Percentiles rank a stretch among this genome's conserved stretches.
Conservation (phyloP, 306 rosid genomes). For the Casuarina equisetifolia region DNA sequence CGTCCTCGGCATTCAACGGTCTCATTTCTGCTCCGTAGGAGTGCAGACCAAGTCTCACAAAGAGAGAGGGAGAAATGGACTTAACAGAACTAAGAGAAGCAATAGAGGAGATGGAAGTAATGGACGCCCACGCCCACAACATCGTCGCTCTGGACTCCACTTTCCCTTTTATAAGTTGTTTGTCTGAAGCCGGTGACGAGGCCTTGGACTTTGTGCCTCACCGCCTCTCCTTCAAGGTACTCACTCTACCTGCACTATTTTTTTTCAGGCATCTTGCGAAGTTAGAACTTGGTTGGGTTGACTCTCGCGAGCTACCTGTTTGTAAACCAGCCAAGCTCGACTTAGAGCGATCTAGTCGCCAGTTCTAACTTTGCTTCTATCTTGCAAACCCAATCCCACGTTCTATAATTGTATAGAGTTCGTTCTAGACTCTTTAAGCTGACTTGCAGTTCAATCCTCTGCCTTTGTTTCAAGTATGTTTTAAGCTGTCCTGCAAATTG, state of each 20-base stretch:
- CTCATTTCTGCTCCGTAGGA: too few relatives aligned
- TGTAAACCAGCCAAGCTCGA: background rate
- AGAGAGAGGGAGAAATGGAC: constrained; percentile 47
- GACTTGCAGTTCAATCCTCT: too few relatives aligned
- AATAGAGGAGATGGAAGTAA: constrained; percentile 62
- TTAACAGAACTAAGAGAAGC: constrained; percentile 54
- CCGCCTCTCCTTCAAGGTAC: constrained; percentile 78
- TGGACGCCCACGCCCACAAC: constrained; percentile 91
- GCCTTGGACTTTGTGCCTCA: constrained; percentile 52
- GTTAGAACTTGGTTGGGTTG: background rate
- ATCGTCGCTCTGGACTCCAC: constrained; percentile 62
- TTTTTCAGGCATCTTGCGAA: background rate
- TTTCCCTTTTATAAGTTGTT: constrained; percentile 57
- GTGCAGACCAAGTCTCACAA: too few relatives aligned
- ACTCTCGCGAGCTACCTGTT: background rate
- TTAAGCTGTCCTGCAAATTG: background rate
- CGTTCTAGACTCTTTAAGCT: background rate
- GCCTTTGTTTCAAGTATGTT: background rate
- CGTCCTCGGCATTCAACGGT: too few relatives aligned
- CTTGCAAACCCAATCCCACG: background rate
- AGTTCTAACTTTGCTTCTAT: background rate
- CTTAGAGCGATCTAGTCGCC: background rate
- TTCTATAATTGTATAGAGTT: background rate
- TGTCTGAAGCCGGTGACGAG: constrained; percentile 68
- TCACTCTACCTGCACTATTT: background rate